Evolutionary conservation across 805 yeast species (phyloP).

Genomic region (Scheffersomyces coipomensis): DNA sequence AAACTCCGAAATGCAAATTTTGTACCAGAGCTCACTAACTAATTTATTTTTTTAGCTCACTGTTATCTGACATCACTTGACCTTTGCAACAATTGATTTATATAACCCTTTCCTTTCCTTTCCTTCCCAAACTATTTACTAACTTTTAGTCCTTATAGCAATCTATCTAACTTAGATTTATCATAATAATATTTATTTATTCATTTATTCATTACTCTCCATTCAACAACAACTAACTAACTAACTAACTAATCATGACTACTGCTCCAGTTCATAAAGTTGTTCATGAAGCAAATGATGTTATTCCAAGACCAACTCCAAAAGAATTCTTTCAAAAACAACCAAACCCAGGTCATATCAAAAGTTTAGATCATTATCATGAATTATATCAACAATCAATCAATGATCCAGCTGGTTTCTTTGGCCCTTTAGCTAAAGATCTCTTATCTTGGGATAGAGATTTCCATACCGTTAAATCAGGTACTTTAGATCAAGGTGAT

Average conservation of each 20-base stretch:
- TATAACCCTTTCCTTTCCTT: too few species aligned
- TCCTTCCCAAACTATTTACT: too few species aligned
- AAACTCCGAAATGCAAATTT: too few species aligned
- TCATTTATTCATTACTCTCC: neutral
- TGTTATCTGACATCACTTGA: too few species aligned
- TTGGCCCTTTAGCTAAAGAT: conserved; percentile 72
- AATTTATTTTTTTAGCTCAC: too few species aligned
- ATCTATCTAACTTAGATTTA: neutral
- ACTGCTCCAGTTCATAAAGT: conserved; percentile 36
- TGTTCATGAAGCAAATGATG: conserved; percentile 62
- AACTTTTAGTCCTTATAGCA: too few species aligned
- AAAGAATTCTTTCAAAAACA: conserved; percentile 54
- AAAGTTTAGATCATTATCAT: conserved; percentile 65
- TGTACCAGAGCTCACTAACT: too few species aligned
- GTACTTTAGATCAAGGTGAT: conserved; percentile 55
- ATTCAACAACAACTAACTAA: too few species aligned
- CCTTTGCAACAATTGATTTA: too few species aligned
- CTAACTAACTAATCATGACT: conserved; percentile 18
- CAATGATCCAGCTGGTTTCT: conserved; percentile 75
- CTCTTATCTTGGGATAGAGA: conserved; percentile 78
- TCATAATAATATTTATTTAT: neutral
- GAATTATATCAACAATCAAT: conserved; percentile 72
- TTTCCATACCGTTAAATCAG: conserved; percentile 63
- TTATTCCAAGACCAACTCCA: conserved; percentile 51
- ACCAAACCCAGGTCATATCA: conserved; percentile 60